phyloP scores from a whole-genome alignment of 768 basidiomycete species.

The Pleurotus djamor region DNA sequence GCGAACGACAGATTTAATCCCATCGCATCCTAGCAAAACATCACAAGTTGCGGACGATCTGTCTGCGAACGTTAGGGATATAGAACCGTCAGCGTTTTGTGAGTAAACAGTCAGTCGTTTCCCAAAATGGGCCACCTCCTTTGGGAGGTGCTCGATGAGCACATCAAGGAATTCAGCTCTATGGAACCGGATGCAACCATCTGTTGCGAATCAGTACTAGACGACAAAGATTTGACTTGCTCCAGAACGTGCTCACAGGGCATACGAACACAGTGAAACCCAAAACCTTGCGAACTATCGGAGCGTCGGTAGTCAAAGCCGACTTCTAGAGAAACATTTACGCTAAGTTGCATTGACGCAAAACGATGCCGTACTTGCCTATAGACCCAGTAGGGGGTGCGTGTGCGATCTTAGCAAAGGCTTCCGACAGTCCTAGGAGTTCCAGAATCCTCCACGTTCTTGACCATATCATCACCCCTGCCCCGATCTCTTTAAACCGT shows the following conservation, averaged over 20 bases:
- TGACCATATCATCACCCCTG: conserved; percentile 44
- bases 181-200: conserved; percentile 44
- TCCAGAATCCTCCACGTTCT: conserved; percentile 44
- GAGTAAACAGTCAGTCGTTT: conserved; percentile 29
- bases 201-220: conserved; percentile 12
- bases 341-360: not conserved
- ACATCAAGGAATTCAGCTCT: conserved; percentile 46
- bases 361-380: conserved; percentile 13
- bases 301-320: conserved; percentile 47
- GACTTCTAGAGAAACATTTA: conserved; percentile 23
- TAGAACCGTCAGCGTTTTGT: conserved; percentile 9
- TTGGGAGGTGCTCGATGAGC: conserved; percentile 29
- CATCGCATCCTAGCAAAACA: conserved; percentile 45
- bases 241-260: conserved; percentile 27
- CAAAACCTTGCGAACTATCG: conserved; percentile 35
- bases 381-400: conserved; percentile 27
- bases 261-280: conserved; percentile 36
- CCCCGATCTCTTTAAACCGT: conserved; percentile 48
- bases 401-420: conserved; percentile 30
- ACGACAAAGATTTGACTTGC: not conserved
- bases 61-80: conserved; percentile 27
- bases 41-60: conserved; percentile 32
- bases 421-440: conserved; percentile 32
- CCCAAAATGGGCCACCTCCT: conserved; percentile 32
- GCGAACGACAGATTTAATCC: conserved; percentile 34